Percentiles rank a stretch among this genome's conserved stretches.
Evolutionary conservation across 306 rosid species (phyloP).

Genomic region (Begonia masoniana): DNA sequence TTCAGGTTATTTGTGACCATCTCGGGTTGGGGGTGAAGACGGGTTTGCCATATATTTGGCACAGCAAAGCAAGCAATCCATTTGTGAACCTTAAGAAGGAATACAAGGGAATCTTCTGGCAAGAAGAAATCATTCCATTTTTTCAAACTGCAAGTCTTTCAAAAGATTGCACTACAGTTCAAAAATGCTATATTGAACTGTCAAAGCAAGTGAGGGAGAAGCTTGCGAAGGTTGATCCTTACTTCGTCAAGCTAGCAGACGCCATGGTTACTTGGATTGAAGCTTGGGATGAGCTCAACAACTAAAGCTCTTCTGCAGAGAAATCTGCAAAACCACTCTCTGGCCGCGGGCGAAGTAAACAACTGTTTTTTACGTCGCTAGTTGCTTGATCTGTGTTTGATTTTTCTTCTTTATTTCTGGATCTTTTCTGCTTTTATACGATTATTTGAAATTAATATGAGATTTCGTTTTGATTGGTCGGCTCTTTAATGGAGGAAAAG

Average conservation of each 20-base stretch:
- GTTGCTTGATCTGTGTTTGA: no score
- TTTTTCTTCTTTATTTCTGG: no score
- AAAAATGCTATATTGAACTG: conserved; percentile 31
- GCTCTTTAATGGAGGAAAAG: no score
- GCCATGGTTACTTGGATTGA: conserved; percentile 73
- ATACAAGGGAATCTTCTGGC: conserved; percentile 36
- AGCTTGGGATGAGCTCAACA: conserved; percentile 64
- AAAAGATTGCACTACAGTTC: conserved; percentile 24
- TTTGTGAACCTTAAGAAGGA: conserved; percentile 32
- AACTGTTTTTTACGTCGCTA: no score
- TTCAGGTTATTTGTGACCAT: conserved; percentile 37
- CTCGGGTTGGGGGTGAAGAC: conserved; percentile 29
- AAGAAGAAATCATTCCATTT: conserved; percentile 34
- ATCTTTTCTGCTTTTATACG: no score
- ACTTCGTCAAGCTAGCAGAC: conserved; percentile 45
- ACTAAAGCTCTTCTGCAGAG: conserved; percentile 13
- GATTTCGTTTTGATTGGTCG: no score
- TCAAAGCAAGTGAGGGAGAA: conserved; percentile 28
- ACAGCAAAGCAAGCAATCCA: conserved; percentile 47
- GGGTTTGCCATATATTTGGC: conserved; percentile 37
- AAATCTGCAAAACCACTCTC: background rate
- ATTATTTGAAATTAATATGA: no score
- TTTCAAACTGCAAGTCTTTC: conserved; percentile 23
- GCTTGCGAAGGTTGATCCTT: conserved; percentile 25
- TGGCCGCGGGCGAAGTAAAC: background rate